These are phyloP conservation scores for Colletotrichum acutatum DNA, from an alignment of 2,329 filamentous ascomycete genomes.

Conservation along the genomic window DNA sequence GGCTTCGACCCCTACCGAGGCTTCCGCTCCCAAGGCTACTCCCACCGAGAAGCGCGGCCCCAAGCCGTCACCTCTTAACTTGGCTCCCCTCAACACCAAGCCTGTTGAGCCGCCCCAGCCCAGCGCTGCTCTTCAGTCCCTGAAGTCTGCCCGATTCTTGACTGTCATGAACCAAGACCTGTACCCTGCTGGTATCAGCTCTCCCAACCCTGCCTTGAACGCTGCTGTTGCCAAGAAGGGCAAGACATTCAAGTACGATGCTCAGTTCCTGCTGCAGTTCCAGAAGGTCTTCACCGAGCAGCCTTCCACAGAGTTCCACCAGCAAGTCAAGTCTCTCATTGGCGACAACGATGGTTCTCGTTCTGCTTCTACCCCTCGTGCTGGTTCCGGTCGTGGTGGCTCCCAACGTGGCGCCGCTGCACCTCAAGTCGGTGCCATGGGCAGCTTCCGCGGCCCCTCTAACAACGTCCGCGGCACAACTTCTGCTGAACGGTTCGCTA, in stretches of 20 bases:
- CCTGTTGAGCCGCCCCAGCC: conserved; percentile 91
- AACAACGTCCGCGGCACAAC: conserved; percentile 72
- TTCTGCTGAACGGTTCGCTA: conserved; percentile 79
- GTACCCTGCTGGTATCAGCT: conserved; percentile 86
- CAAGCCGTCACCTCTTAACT: conserved; percentile 90
- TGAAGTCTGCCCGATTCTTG: conserved; percentile 92
- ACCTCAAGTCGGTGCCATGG: conserved; percentile 68
- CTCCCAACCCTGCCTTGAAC: conserved; percentile 93
- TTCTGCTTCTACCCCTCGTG: conserved; percentile 71
- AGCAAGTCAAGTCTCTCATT: conserved; percentile 86
- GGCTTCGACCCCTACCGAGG: conserved; percentile 53
- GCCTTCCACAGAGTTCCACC: conserved; percentile 92
- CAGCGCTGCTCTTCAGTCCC: conserved; percentile 90
- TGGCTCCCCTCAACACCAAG: conserved; percentile 84
- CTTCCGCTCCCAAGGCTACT: conserved; percentile 62
- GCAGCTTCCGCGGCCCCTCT: conserved; percentile 65
- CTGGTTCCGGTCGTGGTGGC: conserved; percentile 59
- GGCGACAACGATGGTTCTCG: conserved; percentile 78
- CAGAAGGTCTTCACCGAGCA: conserved; percentile 97
- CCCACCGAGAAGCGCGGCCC: conserved; percentile 67
- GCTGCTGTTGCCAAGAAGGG: conserved; percentile 81
- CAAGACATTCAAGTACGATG: conserved; percentile 92
- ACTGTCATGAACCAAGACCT: conserved; percentile 80
- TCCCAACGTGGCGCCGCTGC: conserved; percentile 63
- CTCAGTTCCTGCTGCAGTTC: conserved; percentile 95